phyloP scores from a whole-genome alignment of 495 filamentous ascomycete species.

The Lophiostoma macrostomum region DNA sequence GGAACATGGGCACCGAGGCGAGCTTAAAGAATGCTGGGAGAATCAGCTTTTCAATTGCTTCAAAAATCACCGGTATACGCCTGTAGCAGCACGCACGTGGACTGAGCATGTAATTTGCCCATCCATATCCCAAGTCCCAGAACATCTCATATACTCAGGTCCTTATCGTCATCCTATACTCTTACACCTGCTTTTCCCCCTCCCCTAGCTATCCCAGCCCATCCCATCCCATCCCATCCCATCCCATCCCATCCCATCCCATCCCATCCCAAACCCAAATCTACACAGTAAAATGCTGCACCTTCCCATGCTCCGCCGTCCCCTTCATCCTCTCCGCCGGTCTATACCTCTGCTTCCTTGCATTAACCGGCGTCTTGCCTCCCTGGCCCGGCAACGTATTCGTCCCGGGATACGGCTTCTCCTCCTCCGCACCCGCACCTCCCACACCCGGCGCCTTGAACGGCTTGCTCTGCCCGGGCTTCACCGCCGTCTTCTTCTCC shows the following conservation, averaged over 20 bases:
- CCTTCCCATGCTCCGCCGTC: slow-evolving; percentile 15
- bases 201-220: too few relatives aligned
- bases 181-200: too few relatives aligned
- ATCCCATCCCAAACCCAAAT: not conserved
- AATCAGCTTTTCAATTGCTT: too few relatives aligned
- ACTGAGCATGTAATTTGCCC: too few relatives aligned
- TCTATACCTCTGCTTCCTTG: slow-evolving; percentile 13
- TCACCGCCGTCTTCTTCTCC: slow-evolving; percentile 20
- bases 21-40: too few relatives aligned
- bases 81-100: too few relatives aligned
- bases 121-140: too few relatives aligned
- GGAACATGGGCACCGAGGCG: too few relatives aligned
- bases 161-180: too few relatives aligned
- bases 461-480: slow-evolving; percentile 7
- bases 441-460: not conserved
- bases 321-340: slow-evolving; percentile 7
- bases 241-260: not conserved
- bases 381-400: slow-evolving; percentile 19
- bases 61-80: too few relatives aligned
- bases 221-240: too few relatives aligned
- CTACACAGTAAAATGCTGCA: slow-evolving; percentile 10
- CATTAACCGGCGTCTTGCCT: slow-evolving; percentile 11
- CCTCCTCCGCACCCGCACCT: not conserved
- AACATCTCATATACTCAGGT: too few relatives aligned
- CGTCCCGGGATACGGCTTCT: slow-evolving; percentile 26